Evolutionary conservation across 1,284 basidiomycete species (phyloP).

Genomic region (Austroboletus niveus): DNA sequence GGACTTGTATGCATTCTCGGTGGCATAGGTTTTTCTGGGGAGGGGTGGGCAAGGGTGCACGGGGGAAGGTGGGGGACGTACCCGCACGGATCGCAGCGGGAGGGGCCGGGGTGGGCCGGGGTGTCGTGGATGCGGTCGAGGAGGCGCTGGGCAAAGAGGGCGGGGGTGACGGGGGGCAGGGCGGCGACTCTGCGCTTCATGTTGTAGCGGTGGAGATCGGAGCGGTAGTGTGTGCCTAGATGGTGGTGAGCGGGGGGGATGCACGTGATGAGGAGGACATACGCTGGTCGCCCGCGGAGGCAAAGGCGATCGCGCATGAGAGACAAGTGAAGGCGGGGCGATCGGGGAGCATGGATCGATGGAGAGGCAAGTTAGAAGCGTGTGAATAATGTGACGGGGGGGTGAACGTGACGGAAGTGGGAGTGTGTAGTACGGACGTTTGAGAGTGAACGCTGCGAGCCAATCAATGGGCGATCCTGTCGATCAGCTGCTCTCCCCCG

Average conservation of each 20-base stretch:
- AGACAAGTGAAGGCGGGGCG: slow-evolving; percentile 74
- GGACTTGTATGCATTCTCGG: slow-evolving; percentile 85
- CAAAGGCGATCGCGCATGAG: slow-evolving; percentile 90
- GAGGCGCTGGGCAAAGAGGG: slow-evolving; percentile 91
- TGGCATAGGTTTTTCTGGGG: slow-evolving; percentile 85
- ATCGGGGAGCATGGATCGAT: neutral
- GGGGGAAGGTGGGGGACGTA: slow-evolving; percentile 36
- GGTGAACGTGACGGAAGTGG: slow-evolving; percentile 14
- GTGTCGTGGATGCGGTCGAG: slow-evolving; percentile 74
- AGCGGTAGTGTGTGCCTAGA: slow-evolving; percentile 84
- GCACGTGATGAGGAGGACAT: slow-evolving; percentile 28
- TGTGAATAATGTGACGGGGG: slow-evolving; percentile 5
- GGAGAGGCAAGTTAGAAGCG: slow-evolving; percentile 6
- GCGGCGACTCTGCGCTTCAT: slow-evolving; percentile 96
- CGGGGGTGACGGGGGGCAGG: slow-evolving; percentile 81
- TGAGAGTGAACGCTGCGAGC: slow-evolving; percentile 35
- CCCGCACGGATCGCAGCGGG: slow-evolving; percentile 83
- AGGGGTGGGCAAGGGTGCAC: neutral
- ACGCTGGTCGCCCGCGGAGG: slow-evolving; percentile 85
- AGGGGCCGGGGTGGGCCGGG: slow-evolving; percentile 44
- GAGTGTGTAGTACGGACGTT: slow-evolving; percentile 15
- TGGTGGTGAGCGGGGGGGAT: neutral
- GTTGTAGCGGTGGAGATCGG: slow-evolving; percentile 97
- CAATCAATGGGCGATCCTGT: slow-evolving; percentile 60
- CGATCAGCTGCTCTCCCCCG: slow-evolving; percentile 62